Conservation (phyloP, 2,329 filamentous ascomycete genomes). For the Aspergillus pseudotamarii region DNA sequence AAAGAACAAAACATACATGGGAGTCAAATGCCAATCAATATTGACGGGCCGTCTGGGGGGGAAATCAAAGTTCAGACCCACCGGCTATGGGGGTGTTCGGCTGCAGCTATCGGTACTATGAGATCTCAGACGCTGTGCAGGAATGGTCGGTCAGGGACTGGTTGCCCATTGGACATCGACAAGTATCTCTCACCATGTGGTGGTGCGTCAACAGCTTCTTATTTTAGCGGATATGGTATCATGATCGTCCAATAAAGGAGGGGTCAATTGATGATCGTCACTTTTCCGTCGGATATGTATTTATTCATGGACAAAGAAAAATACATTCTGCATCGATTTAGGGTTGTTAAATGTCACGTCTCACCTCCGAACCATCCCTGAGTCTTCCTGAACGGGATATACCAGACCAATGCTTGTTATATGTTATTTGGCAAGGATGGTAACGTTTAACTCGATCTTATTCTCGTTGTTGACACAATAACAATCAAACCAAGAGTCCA, state of each 20-base stretch:
- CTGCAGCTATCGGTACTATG: neutral
- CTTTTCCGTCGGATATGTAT: neutral
- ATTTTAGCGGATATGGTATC: slow-evolving; percentile 17
- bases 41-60: neutral
- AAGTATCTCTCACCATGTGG: neutral
- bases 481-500: too few species aligned
- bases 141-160: too few species aligned
- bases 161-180: too few species aligned
- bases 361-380: neutral
- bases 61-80: neutral
- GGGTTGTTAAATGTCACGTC: neutral
- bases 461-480: too few species aligned
- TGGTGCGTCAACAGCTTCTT: slow-evolving; percentile 1
- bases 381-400: too few species aligned
- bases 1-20: neutral
- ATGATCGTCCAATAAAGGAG: slow-evolving; percentile 13
- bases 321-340: neutral
- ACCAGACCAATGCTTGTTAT: too few species aligned
- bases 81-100: neutral
- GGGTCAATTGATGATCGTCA: neutral
- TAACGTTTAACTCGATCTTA: too few species aligned
- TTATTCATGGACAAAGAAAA: neutral
- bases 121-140: neutral
- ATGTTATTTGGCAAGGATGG: too few species aligned
- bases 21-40: neutral